phyloP scores from a whole-genome alignment of 2,329 filamentous ascomycete genomes.

The Achaetomium macrosporum region DNA sequence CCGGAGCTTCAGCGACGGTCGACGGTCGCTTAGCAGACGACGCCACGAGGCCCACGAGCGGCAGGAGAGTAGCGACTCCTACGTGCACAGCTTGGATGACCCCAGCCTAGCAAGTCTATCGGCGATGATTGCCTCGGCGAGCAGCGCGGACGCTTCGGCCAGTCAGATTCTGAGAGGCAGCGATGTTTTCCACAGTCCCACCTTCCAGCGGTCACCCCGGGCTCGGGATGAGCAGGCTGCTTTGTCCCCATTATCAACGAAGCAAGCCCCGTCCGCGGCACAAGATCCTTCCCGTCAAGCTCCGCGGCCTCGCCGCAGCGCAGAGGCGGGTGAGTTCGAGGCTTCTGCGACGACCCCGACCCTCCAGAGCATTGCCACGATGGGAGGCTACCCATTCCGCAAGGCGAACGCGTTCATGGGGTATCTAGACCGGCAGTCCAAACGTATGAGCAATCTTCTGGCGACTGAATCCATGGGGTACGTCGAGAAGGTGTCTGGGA shows the following conservation, averaged over 20 bases:
- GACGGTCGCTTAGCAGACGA: conserved; percentile 46
- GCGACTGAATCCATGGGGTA: conserved; percentile 94
- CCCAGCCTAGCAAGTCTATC: conserved; percentile 57
- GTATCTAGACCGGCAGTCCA: conserved; percentile 72
- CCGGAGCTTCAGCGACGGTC: conserved; percentile 59
- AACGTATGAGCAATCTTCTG: conserved; percentile 73
- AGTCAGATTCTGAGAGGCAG: conserved; percentile 86
- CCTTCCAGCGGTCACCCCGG: conserved; percentile 46
- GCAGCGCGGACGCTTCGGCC: conserved; percentile 72
- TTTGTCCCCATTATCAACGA: neutral
- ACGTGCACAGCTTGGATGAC: conserved; percentile 66
- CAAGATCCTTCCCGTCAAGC: conserved; percentile 26
- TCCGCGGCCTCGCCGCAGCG: conserved; percentile 36
- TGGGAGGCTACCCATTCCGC: conserved; percentile 73
- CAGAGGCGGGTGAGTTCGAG: conserved; percentile 30
- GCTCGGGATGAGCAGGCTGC: neutral
- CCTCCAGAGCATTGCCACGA: conserved; percentile 49
- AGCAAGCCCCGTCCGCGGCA: conserved; percentile 8
- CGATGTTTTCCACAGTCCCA: conserved; percentile 80
- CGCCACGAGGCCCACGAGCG: conserved; percentile 43
- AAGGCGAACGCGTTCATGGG: conserved; percentile 77
- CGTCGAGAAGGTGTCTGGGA: conserved; percentile 91
- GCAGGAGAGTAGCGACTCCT: conserved; percentile 66
- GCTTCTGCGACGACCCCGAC: conserved; percentile 36
- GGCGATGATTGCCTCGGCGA: conserved; percentile 61